phyloP scores from a whole-genome alignment of 2,329 filamentous ascomycete species.

The Incumbomyces delicatus region DNA sequence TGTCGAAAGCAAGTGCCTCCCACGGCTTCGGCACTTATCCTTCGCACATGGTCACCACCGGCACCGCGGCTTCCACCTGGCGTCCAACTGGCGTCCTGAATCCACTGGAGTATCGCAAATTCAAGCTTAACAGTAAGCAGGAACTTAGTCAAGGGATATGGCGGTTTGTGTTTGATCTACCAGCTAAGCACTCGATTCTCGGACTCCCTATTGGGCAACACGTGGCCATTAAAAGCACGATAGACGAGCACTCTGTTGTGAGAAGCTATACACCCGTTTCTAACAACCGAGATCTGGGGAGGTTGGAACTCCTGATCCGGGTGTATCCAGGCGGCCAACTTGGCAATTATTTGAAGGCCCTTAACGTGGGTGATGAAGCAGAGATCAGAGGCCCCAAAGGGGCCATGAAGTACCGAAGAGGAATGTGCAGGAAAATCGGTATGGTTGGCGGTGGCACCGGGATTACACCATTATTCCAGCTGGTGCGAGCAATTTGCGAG shows the following conservation, averaged over 20 bases:
- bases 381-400: slow-evolving; percentile 30
- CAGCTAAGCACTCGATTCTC: slow-evolving; percentile 6
- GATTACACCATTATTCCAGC: slow-evolving; percentile 48
- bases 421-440: slow-evolving; percentile 26
- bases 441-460: slow-evolving; percentile 34
- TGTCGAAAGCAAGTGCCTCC: too few relatives aligned
- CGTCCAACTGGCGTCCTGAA: background rate
- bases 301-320: slow-evolving; percentile 28
- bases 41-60: too few relatives aligned
- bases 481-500: slow-evolving; percentile 55
- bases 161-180: too few relatives aligned
- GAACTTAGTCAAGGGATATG: slow-evolving; percentile 22
- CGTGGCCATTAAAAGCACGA: slow-evolving; percentile 41
- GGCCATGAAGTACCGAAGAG: slow-evolving; percentile 24
- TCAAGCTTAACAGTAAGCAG: slow-evolving; percentile 3
- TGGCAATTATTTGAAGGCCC: slow-evolving; percentile 24
- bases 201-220: slow-evolving; percentile 47
- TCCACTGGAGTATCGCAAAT: slow-evolving; percentile 4
- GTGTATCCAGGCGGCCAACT: slow-evolving; percentile 29
- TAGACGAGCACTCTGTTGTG: slow-evolving; percentile 38
- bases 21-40: too few relatives aligned
- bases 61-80: background rate
- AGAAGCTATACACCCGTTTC: slow-evolving; percentile 45
- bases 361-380: slow-evolving; percentile 26
- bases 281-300: slow-evolving; percentile 26